A percentile compares a stretch with the other conserved stretches of the same genome.
Conservation (phyloP, 495 filamentous ascomycete species). For the Lasiosphaeria ovina region DNA sequence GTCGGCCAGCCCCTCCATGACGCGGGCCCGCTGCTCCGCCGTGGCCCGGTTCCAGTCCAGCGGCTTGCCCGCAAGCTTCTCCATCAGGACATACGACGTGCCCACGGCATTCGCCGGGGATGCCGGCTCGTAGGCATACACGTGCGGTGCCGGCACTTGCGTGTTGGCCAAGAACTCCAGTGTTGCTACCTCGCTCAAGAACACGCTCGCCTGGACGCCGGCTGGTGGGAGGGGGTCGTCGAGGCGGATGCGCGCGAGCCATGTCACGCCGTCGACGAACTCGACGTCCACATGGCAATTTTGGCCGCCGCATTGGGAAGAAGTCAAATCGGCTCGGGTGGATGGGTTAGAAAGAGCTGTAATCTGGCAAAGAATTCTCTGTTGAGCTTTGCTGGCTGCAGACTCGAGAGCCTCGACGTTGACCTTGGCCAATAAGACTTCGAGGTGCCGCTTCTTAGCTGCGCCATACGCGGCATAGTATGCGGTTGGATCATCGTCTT, state of each 20-base stretch:
- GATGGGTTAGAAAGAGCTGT: not conserved
- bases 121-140: constrained; percentile 23
- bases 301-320: constrained; percentile 8
- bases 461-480: not conserved
- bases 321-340: not conserved
- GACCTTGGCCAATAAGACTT: not conserved
- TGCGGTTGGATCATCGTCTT: not conserved
- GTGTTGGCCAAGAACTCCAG: constrained; percentile 37
- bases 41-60: constrained; percentile 29
- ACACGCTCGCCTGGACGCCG: constrained; percentile 19
- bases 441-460: not conserved
- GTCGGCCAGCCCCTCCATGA: constrained; percentile 41
- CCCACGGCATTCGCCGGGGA: constrained; percentile 33
- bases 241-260: constrained; percentile 29
- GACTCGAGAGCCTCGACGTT: not conserved
- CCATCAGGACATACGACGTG: constrained; percentile 37
- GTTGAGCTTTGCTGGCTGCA: not conserved
- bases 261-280: constrained; percentile 32
- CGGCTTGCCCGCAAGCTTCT: constrained; percentile 37
- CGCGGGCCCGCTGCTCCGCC: constrained; percentile 29
- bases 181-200: constrained; percentile 40
- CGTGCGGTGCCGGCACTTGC: constrained; percentile 29
- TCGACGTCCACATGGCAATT: constrained; percentile 26
- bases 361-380: not conserved
- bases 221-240: constrained; percentile 15